Evolutionary conservation across 75 land plant species (phyloP), one percentile per base, ranked within the genome.

Genomic region (Cupressus sempervirens): DNA sequence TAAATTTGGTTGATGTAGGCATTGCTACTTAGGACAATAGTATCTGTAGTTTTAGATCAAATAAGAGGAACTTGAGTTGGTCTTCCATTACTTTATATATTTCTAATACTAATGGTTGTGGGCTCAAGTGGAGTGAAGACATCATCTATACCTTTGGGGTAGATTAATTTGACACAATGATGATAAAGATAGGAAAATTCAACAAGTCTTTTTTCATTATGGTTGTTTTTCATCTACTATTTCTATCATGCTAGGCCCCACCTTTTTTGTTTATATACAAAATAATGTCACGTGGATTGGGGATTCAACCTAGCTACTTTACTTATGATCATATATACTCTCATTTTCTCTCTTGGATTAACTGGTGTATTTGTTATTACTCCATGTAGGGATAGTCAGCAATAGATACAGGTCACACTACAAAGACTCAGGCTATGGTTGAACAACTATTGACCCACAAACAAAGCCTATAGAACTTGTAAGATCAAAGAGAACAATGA

Each of bases 201-300:
- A 43, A 38, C 83, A 82, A n/a, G 53, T 62, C 86, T 83, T 84
- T 52, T 86, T 86, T 77, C 83, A 86, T 86, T 86, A 76, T 85
- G 83, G 73, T 23, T 86, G 65, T 86, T 83, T 45, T 62, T 20
- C 84, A 9, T 7, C 40, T 9, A 32, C 48, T 65, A 10, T 68
- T 18, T 43, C 84, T 36, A 5, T 29, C 26, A 54, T 86, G 73
- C 0, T 86, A 5, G 85, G 38, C 30, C 13, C 45, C 26, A 73
- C 84, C 15, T 0, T 70, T 12, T 3, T 85, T 20, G 84, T 88
- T 26, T 88, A 88, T 84, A 45, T 88, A 23, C 87, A 88, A 82
- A 87, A 73, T 32, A 76, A 86, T 70, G 70, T 87, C n/a, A 87
- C 83, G 32, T 87, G 88, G 88, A 48, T 9, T 79, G 43, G 72